A percentile compares a stretch with the other conserved stretches of the same genome.
phyloP scores from a whole-genome alignment of 163 green algal genomes.

The Chlamydomonas reinhardtii region DNA sequence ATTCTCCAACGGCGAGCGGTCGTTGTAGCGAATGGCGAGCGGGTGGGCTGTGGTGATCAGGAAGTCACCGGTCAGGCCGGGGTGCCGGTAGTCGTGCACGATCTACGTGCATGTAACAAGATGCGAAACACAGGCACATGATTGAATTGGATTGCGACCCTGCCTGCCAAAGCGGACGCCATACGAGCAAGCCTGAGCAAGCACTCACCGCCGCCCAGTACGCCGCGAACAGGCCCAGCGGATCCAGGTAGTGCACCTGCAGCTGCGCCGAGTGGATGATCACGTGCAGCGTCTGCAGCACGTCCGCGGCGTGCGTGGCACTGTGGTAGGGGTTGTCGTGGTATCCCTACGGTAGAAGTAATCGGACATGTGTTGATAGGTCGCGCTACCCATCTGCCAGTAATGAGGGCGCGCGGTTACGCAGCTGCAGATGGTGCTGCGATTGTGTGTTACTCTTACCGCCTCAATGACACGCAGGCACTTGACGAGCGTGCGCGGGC shows the following conservation, averaged over 20 bases:
- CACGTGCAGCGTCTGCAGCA: slow-evolving; percentile 58
- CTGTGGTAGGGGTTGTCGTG: slow-evolving; percentile 63
- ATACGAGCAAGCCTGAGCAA: no score
- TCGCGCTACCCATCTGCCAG: no score
- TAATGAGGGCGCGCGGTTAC: no score
- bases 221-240: slow-evolving; percentile 16
- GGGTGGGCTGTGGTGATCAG: slow-evolving; percentile 67
- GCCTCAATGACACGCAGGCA: slow-evolving; percentile 7
- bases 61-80: slow-evolving; percentile 87
- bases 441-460: no score
- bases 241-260: neutral
- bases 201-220: slow-evolving; percentile 12
- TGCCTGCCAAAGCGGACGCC: no score
- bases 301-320: slow-evolving; percentile 59
- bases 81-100: slow-evolving; percentile 86
- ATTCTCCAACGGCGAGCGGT: slow-evolving; percentile 23
- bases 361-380: no score
- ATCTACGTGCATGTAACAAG: neutral
- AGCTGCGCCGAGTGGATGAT: slow-evolving; percentile 22
- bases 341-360: slow-evolving; percentile 31
- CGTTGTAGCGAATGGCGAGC: slow-evolving; percentile 47
- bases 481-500: slow-evolving; percentile 9
- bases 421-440: no score
- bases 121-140: no score
- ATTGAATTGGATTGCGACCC: no score